These are phyloP conservation scores for Neophaeococcomyces aloes DNA, from an alignment of 2,329 filamentous ascomycete species.

Conservation along the genomic window DNA sequence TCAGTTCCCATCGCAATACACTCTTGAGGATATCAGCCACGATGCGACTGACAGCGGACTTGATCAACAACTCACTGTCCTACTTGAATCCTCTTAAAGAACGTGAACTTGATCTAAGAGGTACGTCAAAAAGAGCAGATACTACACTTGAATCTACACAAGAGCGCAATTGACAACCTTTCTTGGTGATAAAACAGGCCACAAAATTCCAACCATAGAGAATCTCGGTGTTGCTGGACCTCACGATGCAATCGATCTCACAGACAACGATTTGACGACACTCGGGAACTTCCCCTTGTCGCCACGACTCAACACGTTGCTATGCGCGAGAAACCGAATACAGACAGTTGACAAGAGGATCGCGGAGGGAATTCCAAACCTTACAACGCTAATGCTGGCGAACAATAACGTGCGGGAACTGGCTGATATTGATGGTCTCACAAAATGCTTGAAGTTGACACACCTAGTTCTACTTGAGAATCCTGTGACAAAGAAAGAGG, in stretches of 20 bases:
- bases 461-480: constrained; percentile 78
- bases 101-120: constrained; percentile 97
- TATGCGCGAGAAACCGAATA: constrained; percentile 83
- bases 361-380: constrained; percentile 64
- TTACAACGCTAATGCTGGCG: constrained; percentile 71
- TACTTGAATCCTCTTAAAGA: constrained; percentile 98
- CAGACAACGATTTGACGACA: constrained; percentile 89
- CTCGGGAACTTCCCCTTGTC: constrained; percentile 89
- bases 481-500: constrained; percentile 85
- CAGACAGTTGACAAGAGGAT: constrained; percentile 67
- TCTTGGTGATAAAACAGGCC: constrained; percentile 58
- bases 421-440: constrained; percentile 75
- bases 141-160: constrained; percentile 56
- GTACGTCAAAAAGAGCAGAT: constrained; percentile 88
- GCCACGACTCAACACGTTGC: constrained; percentile 73
- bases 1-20: too few relatives aligned
- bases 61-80: constrained; percentile 88
- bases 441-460: constrained; percentile 56
- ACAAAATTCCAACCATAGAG: constrained; percentile 95
- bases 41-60: constrained; percentile 93
- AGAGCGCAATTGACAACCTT: constrained; percentile 73
- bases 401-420: constrained; percentile 75
- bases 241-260: constrained; percentile 91
- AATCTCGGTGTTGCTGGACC: constrained; percentile 92
- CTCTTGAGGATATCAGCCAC: constrained; percentile 6